phyloP scores from a whole-genome alignment of 306 rosid species.

The Cicer bijugum region DNA sequence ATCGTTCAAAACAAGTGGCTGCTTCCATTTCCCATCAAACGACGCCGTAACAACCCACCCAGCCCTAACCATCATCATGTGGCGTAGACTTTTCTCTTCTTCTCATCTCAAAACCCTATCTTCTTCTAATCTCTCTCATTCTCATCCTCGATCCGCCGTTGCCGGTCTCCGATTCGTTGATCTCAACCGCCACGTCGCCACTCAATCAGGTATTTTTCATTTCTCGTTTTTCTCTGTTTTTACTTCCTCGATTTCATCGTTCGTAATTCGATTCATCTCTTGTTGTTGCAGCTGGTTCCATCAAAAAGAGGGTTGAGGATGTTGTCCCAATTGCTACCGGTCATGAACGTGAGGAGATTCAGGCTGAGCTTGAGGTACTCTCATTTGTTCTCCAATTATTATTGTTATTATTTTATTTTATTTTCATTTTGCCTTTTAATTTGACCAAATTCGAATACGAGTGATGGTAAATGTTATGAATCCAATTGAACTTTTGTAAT shows the following conservation, averaged over 20 bases:
- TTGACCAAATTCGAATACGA: not conserved
- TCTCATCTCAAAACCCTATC: slow-evolving; percentile 75
- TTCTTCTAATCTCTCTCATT: slow-evolving; percentile 32
- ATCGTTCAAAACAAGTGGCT: not conserved
- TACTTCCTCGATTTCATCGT: not conserved
- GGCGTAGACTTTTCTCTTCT: slow-evolving; percentile 77
- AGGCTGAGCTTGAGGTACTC: slow-evolving; percentile 71
- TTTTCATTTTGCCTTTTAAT: not conserved
- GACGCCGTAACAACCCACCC: slow-evolving; percentile 31
- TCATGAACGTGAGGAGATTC: slow-evolving; percentile 94
- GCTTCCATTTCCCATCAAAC: slow-evolving; percentile 24
- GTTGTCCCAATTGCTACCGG: slow-evolving; percentile 92
- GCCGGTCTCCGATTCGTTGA: slow-evolving; percentile 1
- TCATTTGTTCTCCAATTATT: not conserved
- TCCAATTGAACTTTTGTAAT: not conserved
- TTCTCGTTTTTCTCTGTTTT: not conserved
- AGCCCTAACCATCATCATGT: slow-evolving; percentile 54
- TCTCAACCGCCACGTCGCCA: slow-evolving; percentile 38
- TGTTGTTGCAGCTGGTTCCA: slow-evolving; percentile 40
- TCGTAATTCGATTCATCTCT: not conserved
- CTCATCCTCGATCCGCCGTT: slow-evolving; percentile 54
- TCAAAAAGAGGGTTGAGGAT: slow-evolving; percentile 80
- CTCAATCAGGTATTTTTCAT: slow-evolving; percentile 42
- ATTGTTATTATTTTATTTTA: not conserved
- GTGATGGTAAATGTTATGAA: not conserved